These are phyloP conservation scores for Corylus heterophylla DNA, from an alignment of 306 rosid genomes.

Conservation along the genomic window DNA sequence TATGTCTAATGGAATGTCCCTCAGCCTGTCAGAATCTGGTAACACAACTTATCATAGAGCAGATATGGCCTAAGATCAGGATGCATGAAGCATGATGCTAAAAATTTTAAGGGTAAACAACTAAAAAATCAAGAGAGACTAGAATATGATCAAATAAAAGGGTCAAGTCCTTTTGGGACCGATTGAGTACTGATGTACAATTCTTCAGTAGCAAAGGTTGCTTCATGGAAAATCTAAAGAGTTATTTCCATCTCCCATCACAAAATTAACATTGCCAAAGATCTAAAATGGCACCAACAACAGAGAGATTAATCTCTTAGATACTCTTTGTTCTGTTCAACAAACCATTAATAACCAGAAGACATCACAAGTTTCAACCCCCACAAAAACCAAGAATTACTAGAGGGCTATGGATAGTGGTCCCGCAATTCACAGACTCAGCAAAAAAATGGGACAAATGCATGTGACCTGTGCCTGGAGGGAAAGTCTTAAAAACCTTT, in stretches of 20 bases:
- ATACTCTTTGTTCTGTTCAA: not conserved
- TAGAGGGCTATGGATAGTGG: not conserved
- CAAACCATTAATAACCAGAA: not conserved
- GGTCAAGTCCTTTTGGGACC: not conserved
- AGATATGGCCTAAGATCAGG: not conserved
- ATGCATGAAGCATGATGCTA: not conserved
- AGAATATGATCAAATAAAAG: not conserved
- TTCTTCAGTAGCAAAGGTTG: not conserved
- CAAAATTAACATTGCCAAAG: not conserved
- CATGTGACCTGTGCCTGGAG: not conserved
- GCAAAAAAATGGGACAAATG: not conserved
- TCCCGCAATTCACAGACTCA: not conserved
- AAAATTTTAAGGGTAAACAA: not conserved
- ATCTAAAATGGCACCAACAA: not conserved
- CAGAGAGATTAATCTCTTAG: not conserved
- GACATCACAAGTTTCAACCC: not conserved
- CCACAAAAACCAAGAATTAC: not conserved
- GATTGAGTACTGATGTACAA: not conserved
- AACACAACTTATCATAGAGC: not conserved
- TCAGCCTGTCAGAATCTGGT: not conserved
- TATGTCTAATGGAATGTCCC: not conserved
- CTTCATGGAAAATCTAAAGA: not conserved
- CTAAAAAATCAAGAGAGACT: not conserved
- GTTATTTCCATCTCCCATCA: not conserved
- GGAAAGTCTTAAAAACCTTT: constrained; percentile 3